A percentile compares a stretch with the other conserved stretches of the same genome.
These are phyloP conservation scores for Amanita thiersii DNA, from an alignment of 768 basidiomycete genomes.

Conservation along the genomic window DNA sequence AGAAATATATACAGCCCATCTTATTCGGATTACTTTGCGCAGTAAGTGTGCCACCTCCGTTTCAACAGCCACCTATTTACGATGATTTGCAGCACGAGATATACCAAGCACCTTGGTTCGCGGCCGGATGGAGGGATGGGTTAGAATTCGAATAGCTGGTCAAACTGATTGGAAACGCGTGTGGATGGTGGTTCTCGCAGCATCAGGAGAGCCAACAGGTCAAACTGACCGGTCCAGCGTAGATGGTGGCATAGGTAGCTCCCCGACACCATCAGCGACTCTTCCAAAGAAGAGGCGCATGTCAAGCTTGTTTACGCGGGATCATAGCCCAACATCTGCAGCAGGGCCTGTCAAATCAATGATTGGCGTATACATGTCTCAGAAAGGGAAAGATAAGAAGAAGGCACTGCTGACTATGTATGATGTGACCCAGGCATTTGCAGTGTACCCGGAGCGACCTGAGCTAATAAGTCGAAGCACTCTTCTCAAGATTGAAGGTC, in stretches of 20 bases:
- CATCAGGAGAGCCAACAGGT: slow-evolving; percentile 23
- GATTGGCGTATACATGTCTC: slow-evolving; percentile 53
- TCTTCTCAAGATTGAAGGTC: slow-evolving; percentile 86
- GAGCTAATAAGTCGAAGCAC: slow-evolving; percentile 85
- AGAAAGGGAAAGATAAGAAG: slow-evolving; percentile 70
- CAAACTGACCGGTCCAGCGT: slow-evolving; percentile 17
- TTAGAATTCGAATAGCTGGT: slow-evolving; percentile 86
- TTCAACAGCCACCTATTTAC: slow-evolving; percentile 5
- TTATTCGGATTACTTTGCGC: slow-evolving; percentile 69
- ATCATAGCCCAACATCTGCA: slow-evolving; percentile 19
- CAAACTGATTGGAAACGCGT: slow-evolving; percentile 94
- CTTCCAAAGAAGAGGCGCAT: slow-evolving; percentile 46
- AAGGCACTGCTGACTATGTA: slow-evolving; percentile 62
- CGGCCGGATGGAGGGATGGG: slow-evolving; percentile 87
- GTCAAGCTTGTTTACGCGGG: slow-evolving; percentile 59
- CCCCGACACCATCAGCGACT: slow-evolving; percentile 14
- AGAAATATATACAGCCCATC: slow-evolving; percentile 95
- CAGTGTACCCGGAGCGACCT: slow-evolving; percentile 93
- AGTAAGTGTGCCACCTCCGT: slow-evolving; percentile 18
- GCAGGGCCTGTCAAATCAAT: slow-evolving; percentile 23
- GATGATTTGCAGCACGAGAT: slow-evolving; percentile 28
- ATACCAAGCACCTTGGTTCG: slow-evolving; percentile 56
- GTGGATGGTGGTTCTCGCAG: slow-evolving; percentile 70
- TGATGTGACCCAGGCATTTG: slow-evolving; percentile 77
- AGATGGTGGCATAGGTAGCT: slow-evolving; percentile 15